Evolutionary conservation across 257 asterid genomes (phyloP).

Genomic region (Gentiana macrophylla): DNA sequence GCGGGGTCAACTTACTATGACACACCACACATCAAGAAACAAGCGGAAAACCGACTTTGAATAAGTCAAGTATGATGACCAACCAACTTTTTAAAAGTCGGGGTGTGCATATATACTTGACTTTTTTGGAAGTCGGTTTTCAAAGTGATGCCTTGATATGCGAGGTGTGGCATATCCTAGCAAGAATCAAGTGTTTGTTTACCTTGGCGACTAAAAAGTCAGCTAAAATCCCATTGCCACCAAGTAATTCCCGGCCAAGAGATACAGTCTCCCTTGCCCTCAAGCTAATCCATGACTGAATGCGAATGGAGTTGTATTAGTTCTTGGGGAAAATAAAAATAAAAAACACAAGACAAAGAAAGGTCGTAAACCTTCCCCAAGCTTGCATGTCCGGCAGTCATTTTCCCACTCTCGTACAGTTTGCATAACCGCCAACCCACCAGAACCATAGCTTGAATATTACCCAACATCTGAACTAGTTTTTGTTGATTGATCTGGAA

Average conservation of each 20-base stretch:
- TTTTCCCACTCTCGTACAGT: constrained; percentile 78
- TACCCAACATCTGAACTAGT: constrained; percentile 74
- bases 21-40: neutral
- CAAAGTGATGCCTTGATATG: too few species aligned
- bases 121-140: too few species aligned
- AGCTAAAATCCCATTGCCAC: constrained; percentile 77
- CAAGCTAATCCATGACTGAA: constrained; percentile 73
- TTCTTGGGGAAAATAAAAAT: neutral
- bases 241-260: constrained; percentile 85
- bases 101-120: too few species aligned
- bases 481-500: constrained; percentile 94
- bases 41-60: too few species aligned
- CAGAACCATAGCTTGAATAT: constrained; percentile 83
- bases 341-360: constrained; percentile 2
- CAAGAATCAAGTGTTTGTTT: neutral
- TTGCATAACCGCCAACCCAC: constrained; percentile 97
- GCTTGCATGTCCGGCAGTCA: constrained; percentile 98
- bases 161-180: too few species aligned
- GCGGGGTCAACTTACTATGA: too few species aligned
- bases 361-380: constrained; percentile 62
- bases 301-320: neutral
- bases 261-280: constrained; percentile 82
- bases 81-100: too few species aligned
- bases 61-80: too few species aligned
- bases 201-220: constrained; percentile 94